Conservation (phyloP, 257 asterid species). For the Lycium barbarum region DNA sequence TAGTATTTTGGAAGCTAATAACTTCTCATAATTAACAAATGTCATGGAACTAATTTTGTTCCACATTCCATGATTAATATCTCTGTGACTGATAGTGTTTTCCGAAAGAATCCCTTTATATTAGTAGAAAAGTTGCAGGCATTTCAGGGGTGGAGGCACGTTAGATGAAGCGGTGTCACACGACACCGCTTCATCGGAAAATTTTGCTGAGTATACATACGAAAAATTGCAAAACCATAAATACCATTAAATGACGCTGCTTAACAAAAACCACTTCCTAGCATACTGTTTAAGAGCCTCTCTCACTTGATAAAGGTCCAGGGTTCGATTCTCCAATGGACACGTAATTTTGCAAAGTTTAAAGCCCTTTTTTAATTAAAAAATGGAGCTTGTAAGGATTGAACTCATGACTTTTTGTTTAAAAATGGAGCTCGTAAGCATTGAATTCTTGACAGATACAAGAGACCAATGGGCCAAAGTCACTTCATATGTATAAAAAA, state of each 20-base stretch:
- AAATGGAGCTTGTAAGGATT: not conserved
- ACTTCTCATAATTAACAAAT: not conserved
- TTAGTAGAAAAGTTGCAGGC: not conserved
- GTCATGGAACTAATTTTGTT: constrained; percentile 10
- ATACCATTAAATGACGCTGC: not conserved
- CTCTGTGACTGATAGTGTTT: not conserved
- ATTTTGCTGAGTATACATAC: too few relatives aligned
- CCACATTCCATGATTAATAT: not conserved
- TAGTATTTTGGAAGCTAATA: constrained; percentile 11
- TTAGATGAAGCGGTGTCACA: too few relatives aligned
- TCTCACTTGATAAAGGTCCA: not conserved
- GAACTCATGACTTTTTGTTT: not conserved
- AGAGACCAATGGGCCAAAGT: not conserved
- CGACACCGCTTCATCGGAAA: too few relatives aligned
- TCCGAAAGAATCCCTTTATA: not conserved
- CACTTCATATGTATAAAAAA: not conserved
- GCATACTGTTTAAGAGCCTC: not conserved
- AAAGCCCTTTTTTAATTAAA: not conserved
- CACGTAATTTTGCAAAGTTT: not conserved
- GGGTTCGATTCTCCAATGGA: not conserved
- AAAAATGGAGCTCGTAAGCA: too few relatives aligned
- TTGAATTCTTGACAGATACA: not conserved
- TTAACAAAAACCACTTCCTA: not conserved
- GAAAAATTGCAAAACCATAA: not conserved
- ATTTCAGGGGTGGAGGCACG: not conserved